phyloP scores from a whole-genome alignment of 768 basidiomycete species.

The Mycena indigotica region DNA sequence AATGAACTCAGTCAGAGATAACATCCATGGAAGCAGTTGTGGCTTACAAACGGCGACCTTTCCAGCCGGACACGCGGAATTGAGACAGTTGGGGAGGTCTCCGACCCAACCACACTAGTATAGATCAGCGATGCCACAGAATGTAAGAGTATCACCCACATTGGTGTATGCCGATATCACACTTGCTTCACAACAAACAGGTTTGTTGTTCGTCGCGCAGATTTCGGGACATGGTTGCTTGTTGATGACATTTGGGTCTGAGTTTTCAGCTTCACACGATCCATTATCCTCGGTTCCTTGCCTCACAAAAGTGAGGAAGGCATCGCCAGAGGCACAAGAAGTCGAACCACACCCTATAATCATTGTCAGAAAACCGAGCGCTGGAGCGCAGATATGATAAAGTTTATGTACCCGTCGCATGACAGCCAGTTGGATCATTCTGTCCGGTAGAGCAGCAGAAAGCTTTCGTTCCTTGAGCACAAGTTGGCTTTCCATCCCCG shows the following conservation, averaged over 20 bases:
- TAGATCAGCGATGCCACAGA: neutral
- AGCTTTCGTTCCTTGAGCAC: slow-evolving; percentile 25
- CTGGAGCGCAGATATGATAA: neutral
- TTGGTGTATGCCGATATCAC: neutral
- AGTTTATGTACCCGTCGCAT: slow-evolving; percentile 7
- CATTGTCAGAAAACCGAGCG: neutral
- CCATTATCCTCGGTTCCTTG: slow-evolving; percentile 19
- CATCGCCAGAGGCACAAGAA: slow-evolving; percentile 12
- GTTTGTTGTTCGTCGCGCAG: slow-evolving; percentile 16
- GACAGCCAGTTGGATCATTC: slow-evolving; percentile 14
- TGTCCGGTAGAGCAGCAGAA: slow-evolving; percentile 24
- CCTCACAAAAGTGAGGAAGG: slow-evolving; percentile 14
- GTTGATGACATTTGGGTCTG: slow-evolving; percentile 4
- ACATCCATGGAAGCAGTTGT: neutral
- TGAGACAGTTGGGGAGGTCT: slow-evolving; percentile 21
- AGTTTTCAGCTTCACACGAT: slow-evolving; percentile 9
- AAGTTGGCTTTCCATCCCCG: slow-evolving; percentile 23
- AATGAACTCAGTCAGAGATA: neutral
- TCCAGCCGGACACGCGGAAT: slow-evolving; percentile 20
- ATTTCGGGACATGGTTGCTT: slow-evolving; percentile 13
- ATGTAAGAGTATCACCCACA: slow-evolving; percentile 1
- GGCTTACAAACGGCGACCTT: slow-evolving; percentile 9
- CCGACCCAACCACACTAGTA: slow-evolving; percentile 21
- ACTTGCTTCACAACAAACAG: slow-evolving; percentile 20
- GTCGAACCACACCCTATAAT: slow-evolving; percentile 5